Conservation (phyloP, 495 filamentous ascomycete species). For the Trichocladium uniseriatum region DNA sequence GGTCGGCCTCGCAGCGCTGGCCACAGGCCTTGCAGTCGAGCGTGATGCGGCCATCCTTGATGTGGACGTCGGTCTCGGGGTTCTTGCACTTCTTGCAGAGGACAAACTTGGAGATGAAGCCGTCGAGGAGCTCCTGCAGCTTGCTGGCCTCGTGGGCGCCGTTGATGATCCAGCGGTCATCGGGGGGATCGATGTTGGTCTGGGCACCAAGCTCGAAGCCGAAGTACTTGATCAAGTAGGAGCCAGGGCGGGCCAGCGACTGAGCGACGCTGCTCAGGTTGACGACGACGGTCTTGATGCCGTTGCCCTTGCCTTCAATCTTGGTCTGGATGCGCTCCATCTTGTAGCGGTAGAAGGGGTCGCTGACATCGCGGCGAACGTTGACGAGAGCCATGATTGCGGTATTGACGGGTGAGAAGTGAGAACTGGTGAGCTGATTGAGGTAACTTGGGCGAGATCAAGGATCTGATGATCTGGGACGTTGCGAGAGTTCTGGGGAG, state of each 20-base stretch:
- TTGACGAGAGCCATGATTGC: conserved; percentile 65
- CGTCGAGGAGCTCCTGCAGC: conserved; percentile 96
- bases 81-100: conserved; percentile 99
- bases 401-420: conserved; percentile 26
- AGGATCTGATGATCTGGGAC: background rate
- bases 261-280: conserved; percentile 92
- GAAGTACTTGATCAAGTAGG: conserved; percentile 99
- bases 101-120: conserved; percentile 95
- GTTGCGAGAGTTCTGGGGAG: background rate
- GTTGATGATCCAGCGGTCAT: conserved; percentile 99
- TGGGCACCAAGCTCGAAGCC: conserved; percentile 97
- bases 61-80: conserved; percentile 88
- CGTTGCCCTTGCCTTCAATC: conserved; percentile 98
- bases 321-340: conserved; percentile 98
- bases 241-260: conserved; percentile 82
- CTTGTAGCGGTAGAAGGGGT: conserved; percentile 99
- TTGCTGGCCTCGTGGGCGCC: conserved; percentile 91
- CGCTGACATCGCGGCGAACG: conserved; percentile 95
- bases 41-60: conserved; percentile 82
- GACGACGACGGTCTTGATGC: conserved; percentile 94
- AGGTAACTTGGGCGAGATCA: background rate
- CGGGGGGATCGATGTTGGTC: conserved; percentile 91
- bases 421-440: conserved; percentile 9
- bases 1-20: conserved; percentile 80
- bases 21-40: conserved; percentile 99